phyloP scores from a whole-genome alignment of 2,329 filamentous ascomycete genomes.

The Neofusicoccum kwambonambiense region DNA sequence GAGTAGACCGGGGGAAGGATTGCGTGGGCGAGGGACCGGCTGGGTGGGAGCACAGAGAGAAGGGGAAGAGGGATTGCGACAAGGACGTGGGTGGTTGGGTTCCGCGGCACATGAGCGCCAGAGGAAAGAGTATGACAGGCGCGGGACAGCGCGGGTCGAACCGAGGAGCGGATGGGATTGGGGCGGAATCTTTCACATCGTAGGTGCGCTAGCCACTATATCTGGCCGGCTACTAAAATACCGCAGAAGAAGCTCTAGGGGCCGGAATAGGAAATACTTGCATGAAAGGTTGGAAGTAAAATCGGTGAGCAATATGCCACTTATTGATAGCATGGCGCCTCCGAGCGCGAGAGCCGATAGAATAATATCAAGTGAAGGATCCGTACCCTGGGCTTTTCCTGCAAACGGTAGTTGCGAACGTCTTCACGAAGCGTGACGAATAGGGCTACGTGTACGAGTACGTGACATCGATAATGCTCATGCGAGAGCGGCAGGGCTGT shows the following conservation, averaged over 20 bases:
- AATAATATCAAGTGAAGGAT: neutral
- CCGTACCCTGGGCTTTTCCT: neutral
- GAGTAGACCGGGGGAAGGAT: neutral
- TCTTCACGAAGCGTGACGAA: neutral
- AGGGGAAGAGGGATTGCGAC: neutral
- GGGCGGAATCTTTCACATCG: neutral
- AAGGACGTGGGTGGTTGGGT: neutral
- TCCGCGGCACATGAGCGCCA: neutral
- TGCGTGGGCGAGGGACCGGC: neutral
- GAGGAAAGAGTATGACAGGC: neutral
- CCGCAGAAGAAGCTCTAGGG: neutral
- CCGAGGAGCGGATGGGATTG: neutral
- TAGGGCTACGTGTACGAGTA: neutral
- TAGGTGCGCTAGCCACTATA: neutral
- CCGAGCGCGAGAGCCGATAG: neutral
- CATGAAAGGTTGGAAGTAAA: neutral
- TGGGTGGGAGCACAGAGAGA: neutral
- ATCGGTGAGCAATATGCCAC: neutral
- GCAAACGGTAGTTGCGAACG: neutral
- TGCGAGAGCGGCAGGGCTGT: neutral
- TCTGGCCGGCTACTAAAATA: neutral
- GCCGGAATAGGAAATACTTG: neutral
- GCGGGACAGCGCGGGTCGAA: conserved; percentile 6
- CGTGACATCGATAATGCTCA: neutral
- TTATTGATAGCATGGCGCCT: neutral